These are phyloP conservation scores for Hypoxylon intermedium DNA, from an alignment of 495 filamentous ascomycete species.

Conservation along the genomic window DNA sequence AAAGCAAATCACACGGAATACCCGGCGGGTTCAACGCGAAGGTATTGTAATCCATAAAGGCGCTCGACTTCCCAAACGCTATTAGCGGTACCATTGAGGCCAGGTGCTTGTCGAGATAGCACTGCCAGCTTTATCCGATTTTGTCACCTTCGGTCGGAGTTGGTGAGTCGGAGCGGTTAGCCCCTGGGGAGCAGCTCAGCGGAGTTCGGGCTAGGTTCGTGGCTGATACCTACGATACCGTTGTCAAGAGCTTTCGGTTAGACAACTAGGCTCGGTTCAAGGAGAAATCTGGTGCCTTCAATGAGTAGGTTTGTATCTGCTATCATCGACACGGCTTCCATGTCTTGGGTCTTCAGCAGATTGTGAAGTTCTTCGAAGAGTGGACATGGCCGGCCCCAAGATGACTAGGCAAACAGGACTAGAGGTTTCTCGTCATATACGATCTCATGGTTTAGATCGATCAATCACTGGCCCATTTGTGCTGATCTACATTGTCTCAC, in stretches of 20 bases:
- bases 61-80: conserved; percentile 71
- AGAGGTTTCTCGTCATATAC: no score
- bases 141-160: conserved; percentile 73
- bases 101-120: conserved; percentile 69
- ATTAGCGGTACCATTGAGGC: conserved; percentile 72
- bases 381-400: no score
- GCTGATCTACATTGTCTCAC: no score
- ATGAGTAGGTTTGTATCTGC: conserved; percentile 70
- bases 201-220: conserved; percentile 69
- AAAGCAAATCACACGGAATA: no score
- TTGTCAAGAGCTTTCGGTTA: conserved; percentile 70
- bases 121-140: conserved; percentile 63
- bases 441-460: no score
- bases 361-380: conserved; percentile 13
- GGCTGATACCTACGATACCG: conserved; percentile 67
- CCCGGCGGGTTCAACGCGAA: no score
- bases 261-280: conserved; percentile 74
- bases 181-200: conserved; percentile 67
- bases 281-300: conserved; percentile 70
- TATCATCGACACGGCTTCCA: conserved; percentile 54
- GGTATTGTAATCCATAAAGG: no score
- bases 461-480: no score
- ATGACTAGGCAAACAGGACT: no score
- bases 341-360: conserved; percentile 9
- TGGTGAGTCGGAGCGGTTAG: conserved; percentile 63